Percentiles rank a stretch among this genome's conserved stretches.
phyloP scores from a whole-genome alignment of 495 filamentous ascomycete species.

The Lichenothelia convexa region DNA sequence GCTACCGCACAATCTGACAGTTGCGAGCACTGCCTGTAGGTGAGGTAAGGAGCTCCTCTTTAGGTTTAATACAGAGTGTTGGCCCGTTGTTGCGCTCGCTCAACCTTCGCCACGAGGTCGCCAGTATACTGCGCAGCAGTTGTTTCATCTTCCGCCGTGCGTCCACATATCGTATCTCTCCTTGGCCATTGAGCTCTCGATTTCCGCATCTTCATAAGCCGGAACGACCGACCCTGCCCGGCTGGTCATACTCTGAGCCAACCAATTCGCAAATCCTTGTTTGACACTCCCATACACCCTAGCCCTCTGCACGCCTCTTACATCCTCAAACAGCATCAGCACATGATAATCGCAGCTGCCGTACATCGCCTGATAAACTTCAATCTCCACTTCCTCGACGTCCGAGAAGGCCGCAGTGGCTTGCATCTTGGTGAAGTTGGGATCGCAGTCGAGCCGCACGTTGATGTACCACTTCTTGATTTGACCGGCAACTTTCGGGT shows the following conservation, averaged over 20 bases:
- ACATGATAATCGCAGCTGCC: slow-evolving; percentile 21
- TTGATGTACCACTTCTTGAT: slow-evolving; percentile 27
- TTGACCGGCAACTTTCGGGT: slow-evolving; percentile 11
- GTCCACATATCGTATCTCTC: slow-evolving; percentile 4
- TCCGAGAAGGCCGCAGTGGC: slow-evolving; percentile 23
- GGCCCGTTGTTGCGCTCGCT: no score
- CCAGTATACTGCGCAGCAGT: no score
- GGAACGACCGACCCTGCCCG: slow-evolving; percentile 3
- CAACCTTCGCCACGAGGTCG: no score
- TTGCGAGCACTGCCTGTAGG: no score
- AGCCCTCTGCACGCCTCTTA: slow-evolving; percentile 29
- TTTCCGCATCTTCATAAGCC: not conserved
- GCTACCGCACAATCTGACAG: no score
- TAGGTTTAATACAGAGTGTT: no score
- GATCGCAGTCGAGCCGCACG: slow-evolving; percentile 31
- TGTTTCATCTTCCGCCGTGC: slow-evolving; percentile 1
- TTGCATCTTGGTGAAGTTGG: slow-evolving; percentile 15
- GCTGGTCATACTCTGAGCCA: slow-evolving; percentile 27
- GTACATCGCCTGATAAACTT: slow-evolving; percentile 29
- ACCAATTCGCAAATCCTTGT: slow-evolving; percentile 26
- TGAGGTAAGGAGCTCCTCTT: no score
- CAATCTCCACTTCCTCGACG: slow-evolving; percentile 27
- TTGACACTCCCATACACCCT: slow-evolving; percentile 24
- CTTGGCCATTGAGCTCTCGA: slow-evolving; percentile 1
- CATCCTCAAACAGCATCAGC: slow-evolving; percentile 30